phyloP scores from a whole-genome alignment of 495 filamentous ascomycete genomes.

The Hypomontagnella submonticulosa region DNA sequence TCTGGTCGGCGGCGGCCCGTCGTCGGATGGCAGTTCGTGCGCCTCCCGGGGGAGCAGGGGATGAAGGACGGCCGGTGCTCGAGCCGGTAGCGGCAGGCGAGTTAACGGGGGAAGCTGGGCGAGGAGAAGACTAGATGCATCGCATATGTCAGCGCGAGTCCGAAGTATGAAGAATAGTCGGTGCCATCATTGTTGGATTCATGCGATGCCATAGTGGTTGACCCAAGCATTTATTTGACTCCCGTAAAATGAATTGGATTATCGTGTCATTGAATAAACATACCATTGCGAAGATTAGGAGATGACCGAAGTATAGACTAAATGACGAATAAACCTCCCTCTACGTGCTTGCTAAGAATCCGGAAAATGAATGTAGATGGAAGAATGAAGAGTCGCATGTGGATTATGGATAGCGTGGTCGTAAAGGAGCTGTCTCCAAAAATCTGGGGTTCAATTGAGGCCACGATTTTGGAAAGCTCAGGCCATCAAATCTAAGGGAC shows the following conservation, averaged over 20 bases:
- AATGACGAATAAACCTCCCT: constrained; percentile 14
- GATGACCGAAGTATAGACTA: constrained; percentile 7
- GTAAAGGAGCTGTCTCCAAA: constrained; percentile 26
- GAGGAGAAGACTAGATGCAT: constrained; percentile 74
- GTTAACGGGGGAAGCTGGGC: constrained; percentile 70
- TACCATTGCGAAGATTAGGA: constrained; percentile 35
- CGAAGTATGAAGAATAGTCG: background rate
- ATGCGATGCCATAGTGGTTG: background rate
- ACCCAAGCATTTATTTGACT: background rate
- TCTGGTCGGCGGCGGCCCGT: constrained; percentile 93
- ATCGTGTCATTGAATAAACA: constrained; percentile 7
- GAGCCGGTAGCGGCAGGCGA: constrained; percentile 65
- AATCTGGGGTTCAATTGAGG: constrained; percentile 50
- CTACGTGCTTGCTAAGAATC: constrained; percentile 4
- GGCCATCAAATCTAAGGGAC: constrained; percentile 3
- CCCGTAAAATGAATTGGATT: constrained; percentile 8
- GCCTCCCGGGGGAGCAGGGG: constrained; percentile 91
- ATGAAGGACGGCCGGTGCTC: constrained; percentile 78
- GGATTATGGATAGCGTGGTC: constrained; percentile 19
- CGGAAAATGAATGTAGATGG: constrained; percentile 29
- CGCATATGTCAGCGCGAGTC: constrained; percentile 26
- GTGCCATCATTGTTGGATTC: background rate
- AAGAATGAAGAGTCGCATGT: constrained; percentile 38
- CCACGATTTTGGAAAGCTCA: constrained; percentile 50
- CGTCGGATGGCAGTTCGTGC: constrained; percentile 94